These are phyloP conservation scores for Sclerotinia minor DNA, from an alignment of 2,329 filamentous ascomycete genomes.

Conservation along the genomic window DNA sequence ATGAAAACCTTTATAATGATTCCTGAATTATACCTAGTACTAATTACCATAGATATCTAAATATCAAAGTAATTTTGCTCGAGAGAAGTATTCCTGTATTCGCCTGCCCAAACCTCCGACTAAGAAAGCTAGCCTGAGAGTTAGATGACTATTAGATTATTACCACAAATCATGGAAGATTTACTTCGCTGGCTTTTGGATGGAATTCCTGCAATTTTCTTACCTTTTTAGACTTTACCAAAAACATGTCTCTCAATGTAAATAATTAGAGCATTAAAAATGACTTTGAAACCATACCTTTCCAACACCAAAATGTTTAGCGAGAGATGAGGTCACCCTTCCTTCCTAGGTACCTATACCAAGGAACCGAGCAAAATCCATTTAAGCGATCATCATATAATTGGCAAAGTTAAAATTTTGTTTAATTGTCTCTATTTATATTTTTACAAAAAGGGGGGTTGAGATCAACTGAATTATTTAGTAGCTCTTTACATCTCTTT, in stretches of 20 bases:
- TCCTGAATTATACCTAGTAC: too few relatives aligned
- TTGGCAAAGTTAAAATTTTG: constrained; percentile 35
- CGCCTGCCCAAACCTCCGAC: constrained; percentile 30
- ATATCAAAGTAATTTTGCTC: too few relatives aligned
- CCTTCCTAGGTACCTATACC: constrained; percentile 34
- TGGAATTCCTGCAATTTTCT: constrained; percentile 42
- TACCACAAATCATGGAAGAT: constrained; percentile 41
- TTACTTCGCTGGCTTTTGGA: constrained; percentile 45
- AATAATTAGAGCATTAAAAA: constrained; percentile 45
- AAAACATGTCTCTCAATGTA: constrained; percentile 47
- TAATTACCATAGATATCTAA: too few relatives aligned
- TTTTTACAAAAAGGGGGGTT: constrained; percentile 38
- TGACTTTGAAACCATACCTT: constrained; percentile 57
- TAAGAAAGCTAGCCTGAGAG: constrained; percentile 34
- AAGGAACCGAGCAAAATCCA: constrained; percentile 26
- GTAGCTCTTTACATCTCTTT: constrained; percentile 39
- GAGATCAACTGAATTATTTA: constrained; percentile 41
- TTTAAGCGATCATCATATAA: constrained; percentile 36
- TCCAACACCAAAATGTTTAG: constrained; percentile 25
- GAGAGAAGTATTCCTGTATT: too few relatives aligned
- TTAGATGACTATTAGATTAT: constrained; percentile 26
- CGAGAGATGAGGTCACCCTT: constrained; percentile 30
- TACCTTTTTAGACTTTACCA: too few relatives aligned
- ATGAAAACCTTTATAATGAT: too few relatives aligned
- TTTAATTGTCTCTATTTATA: constrained; percentile 34